Conservation (phyloP, 768 basidiomycete species). For the Pleurotus sapidus region DNA sequence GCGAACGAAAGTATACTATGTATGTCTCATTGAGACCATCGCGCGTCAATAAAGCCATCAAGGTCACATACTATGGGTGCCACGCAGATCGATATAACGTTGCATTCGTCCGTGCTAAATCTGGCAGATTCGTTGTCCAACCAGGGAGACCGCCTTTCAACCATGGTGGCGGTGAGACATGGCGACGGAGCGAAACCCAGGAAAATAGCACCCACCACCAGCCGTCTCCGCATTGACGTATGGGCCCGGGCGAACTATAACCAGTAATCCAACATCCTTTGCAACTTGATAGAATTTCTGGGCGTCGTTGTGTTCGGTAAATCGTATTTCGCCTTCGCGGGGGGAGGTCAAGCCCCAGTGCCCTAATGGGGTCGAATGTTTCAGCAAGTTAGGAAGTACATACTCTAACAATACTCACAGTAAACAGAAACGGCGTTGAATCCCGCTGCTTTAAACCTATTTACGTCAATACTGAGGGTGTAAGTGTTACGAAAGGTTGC, state of each 20-base stretch:
- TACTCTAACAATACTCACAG: slow-evolving; percentile 40
- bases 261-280: slow-evolving; percentile 55
- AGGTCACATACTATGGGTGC: slow-evolving; percentile 32
- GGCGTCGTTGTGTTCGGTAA: slow-evolving; percentile 57
- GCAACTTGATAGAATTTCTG: slow-evolving; percentile 59
- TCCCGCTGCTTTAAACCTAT: slow-evolving; percentile 52
- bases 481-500: neutral
- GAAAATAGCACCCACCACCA: slow-evolving; percentile 42
- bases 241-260: slow-evolving; percentile 64
- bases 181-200: neutral
- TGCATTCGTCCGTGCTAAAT: slow-evolving; percentile 59
- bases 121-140: slow-evolving; percentile 45
- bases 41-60: neutral
- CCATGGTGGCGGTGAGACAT: neutral
- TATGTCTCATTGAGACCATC: neutral
- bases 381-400: neutral
- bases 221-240: slow-evolving; percentile 69
- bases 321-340: slow-evolving; percentile 53
- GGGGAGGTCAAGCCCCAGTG: slow-evolving; percentile 70
- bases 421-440: slow-evolving; percentile 67
- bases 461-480: neutral
- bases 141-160: slow-evolving; percentile 39
- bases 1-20: slow-evolving; percentile 26
- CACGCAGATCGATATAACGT: slow-evolving; percentile 55
- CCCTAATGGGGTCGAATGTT: slow-evolving; percentile 26